Evolutionary conservation across 176 grass and related monocot genomes (phyloP).

Genomic region (Paspalum notatum): DNA sequence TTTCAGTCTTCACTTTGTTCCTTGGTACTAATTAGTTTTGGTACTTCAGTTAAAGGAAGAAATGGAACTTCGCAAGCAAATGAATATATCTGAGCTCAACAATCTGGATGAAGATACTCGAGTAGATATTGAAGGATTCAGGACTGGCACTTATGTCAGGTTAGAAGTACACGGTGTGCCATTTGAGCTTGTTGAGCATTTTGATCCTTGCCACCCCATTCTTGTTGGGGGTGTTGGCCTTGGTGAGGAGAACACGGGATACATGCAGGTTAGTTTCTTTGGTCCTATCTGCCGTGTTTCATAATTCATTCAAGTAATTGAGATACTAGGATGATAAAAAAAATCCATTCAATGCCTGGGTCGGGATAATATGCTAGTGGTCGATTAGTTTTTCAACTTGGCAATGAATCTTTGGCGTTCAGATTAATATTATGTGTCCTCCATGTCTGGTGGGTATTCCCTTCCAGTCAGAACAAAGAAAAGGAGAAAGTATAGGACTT

Average conservation of each 20-base stretch:
- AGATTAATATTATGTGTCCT: conserved; percentile 23
- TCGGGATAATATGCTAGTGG: background rate
- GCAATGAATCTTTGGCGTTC: background rate
- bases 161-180: conserved; percentile 92
- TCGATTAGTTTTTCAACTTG: background rate
- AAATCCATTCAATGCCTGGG: background rate
- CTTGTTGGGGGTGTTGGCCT: conserved; percentile 89
- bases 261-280: conserved; percentile 81
- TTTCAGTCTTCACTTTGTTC: conserved; percentile 15
- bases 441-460: background rate
- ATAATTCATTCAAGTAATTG: conserved; percentile 1
- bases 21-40: conserved; percentile 32
- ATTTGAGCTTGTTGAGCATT: conserved; percentile 93
- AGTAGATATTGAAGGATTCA: conserved; percentile 90
- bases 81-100: conserved; percentile 82
- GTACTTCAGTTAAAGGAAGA: conserved; percentile 80
- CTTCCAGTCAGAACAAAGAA: background rate
- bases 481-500: background rate
- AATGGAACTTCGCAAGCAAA: conserved; percentile 83
- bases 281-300: conserved; percentile 24
- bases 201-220: conserved; percentile 85
- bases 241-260: conserved; percentile 91
- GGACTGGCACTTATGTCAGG: conserved; percentile 84
- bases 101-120: conserved; percentile 86
- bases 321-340: background rate